A percentile compares a stretch with the other conserved stretches of the same genome.
Evolutionary conservation across 176 grass and related monocot species (phyloP).

Genomic region (Avena eriantha): DNA sequence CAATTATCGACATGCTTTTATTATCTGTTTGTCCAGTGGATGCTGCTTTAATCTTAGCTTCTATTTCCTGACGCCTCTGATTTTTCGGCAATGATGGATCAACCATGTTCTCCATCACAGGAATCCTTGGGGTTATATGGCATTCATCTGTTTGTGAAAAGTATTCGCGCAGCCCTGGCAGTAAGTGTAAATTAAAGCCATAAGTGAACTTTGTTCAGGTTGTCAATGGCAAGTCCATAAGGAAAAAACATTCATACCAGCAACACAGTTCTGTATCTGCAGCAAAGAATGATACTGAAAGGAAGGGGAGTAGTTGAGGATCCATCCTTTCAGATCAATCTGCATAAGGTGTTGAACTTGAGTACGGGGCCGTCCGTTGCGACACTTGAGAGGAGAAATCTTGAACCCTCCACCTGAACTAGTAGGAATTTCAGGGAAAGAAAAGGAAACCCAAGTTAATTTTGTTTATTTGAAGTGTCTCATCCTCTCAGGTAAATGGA

Average conservation of each 20-base stretch:
- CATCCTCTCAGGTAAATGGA: conserved; percentile 29
- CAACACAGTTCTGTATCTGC: conserved; percentile 87
- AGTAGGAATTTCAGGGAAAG: conserved; percentile 47
- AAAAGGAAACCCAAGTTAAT: conserved; percentile 14
- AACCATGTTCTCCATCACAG: conserved; percentile 74
- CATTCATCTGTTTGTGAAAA: conserved; percentile 94
- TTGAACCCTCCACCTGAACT: conserved; percentile 94
- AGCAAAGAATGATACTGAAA: conserved; percentile 90
- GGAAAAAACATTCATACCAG: conserved; percentile 56
- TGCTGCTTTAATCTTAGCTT: conserved; percentile 44
- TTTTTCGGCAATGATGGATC: conserved; percentile 52
- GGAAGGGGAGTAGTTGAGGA: conserved; percentile 76
- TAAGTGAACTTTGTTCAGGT: conserved; percentile 20
- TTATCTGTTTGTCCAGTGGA: conserved; percentile 40
- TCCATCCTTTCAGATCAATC: conserved; percentile 92
- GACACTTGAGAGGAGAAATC: conserved; percentile 78
- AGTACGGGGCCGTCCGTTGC: conserved; percentile 77
- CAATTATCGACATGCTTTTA: conserved; percentile 56
- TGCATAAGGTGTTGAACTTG: conserved; percentile 98
- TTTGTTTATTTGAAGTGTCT: conserved; percentile 24
- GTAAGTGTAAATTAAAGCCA: conserved; percentile 38
- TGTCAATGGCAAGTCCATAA: neutral
- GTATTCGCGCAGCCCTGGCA: conserved; percentile 80
- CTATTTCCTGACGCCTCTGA: conserved; percentile 35
- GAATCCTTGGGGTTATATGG: conserved; percentile 70